A percentile compares a stretch with the other conserved stretches of the same genome.
These are phyloP conservation scores for Globisporangium lucens DNA, from an alignment of 352 stramenopile genomes.

Conservation along the genomic window DNA sequence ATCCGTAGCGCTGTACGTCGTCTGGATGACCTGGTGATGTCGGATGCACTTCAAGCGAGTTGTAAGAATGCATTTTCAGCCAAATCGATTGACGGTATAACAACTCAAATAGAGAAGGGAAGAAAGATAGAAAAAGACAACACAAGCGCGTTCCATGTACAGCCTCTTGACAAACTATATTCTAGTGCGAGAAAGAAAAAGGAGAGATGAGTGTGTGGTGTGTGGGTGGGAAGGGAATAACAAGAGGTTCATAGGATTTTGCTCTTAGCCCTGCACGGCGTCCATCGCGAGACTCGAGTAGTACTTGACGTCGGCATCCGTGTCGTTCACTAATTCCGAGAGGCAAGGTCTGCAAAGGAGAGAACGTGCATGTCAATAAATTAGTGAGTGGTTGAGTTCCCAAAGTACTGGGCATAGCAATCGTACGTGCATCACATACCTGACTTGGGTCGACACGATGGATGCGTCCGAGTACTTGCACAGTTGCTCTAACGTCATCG, in stretches of 20 bases:
- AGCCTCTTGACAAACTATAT: constrained; percentile 23
- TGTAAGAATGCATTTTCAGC: neutral
- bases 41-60: neutral
- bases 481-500: constrained; percentile 81
- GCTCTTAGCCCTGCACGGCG: constrained; percentile 53
- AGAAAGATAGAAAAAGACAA: constrained; percentile 9
- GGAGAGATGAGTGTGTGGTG: constrained; percentile 3
- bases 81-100: neutral
- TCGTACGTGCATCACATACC: constrained; percentile 31
- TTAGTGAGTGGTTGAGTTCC: neutral
- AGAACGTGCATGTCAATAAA: neutral
- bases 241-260: constrained; percentile 18
- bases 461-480: constrained; percentile 75
- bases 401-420: neutral
- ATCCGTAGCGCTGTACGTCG: neutral
- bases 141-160: constrained; percentile 3
- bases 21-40: neutral
- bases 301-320: constrained; percentile 85
- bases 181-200: constrained; percentile 18
- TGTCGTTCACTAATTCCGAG: constrained; percentile 71
- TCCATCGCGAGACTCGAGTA: constrained; percentile 82
- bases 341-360: constrained; percentile 56
- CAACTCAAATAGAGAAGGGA: constrained; percentile 8
- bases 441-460: constrained; percentile 66
- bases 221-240: constrained; percentile 9